These are phyloP conservation scores for Alternaria atra DNA, from an alignment of 2,329 filamentous ascomycete species.

Conservation along the genomic window DNA sequence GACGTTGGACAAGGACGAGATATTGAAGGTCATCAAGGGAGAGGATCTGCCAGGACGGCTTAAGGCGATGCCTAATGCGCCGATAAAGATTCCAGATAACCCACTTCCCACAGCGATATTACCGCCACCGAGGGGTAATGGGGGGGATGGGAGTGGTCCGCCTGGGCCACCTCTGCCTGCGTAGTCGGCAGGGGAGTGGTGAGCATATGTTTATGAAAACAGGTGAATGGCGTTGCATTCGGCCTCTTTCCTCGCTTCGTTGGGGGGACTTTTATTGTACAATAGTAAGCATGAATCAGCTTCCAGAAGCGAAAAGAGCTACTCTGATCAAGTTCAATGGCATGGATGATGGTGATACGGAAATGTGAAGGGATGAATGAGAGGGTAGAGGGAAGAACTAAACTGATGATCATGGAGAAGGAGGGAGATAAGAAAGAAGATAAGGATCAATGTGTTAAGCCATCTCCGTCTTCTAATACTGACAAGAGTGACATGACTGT, in stretches of 20 bases:
- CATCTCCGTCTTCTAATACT: no score
- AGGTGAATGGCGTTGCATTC: background rate
- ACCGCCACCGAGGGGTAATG: slow-evolving; percentile 30
- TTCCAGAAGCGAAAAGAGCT: background rate
- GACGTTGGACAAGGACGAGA: slow-evolving; percentile 87
- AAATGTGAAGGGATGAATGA: no score
- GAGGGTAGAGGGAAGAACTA: no score
- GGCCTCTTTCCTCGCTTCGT: background rate
- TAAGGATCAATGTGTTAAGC: no score
- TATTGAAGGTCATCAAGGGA: slow-evolving; percentile 86
- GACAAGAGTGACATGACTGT: no score
- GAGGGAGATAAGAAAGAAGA: no score
- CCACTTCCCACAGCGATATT: slow-evolving; percentile 23
- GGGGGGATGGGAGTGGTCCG: slow-evolving; percentile 21
- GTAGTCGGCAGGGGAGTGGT: slow-evolving; percentile 9
- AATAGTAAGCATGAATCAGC: background rate
- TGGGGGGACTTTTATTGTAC: background rate
- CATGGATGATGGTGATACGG: no score
- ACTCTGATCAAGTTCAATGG: no score
- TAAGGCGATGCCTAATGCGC: slow-evolving; percentile 63
- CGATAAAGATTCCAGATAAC: slow-evolving; percentile 73
- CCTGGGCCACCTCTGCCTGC: slow-evolving; percentile 31
- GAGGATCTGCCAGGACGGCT: slow-evolving; percentile 79
- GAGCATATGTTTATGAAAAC: background rate
- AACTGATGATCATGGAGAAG: no score